Conservation (phyloP, 345 rosid species). For the Cardamine resedifolia region DNA sequence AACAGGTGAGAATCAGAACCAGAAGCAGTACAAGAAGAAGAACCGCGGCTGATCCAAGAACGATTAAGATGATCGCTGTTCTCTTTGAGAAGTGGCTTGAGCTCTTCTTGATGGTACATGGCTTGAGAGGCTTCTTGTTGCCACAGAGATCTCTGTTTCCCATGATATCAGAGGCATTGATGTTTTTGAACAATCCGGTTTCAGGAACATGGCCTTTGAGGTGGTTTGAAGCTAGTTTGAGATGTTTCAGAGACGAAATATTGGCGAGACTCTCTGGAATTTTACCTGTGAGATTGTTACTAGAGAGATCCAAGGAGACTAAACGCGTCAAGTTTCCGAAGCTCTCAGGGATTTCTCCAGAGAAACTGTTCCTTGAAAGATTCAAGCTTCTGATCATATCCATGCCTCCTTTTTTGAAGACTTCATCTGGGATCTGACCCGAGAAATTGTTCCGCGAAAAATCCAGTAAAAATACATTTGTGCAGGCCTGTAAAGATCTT, state of each 20-base stretch:
- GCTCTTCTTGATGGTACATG: constrained; percentile 48
- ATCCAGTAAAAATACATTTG: constrained; percentile 65
- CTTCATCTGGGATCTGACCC: constrained; percentile 50
- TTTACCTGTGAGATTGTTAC: constrained; percentile 55
- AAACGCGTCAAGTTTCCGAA: constrained; percentile 52
- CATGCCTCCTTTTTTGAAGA: constrained; percentile 40
- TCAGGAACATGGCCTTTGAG: constrained; percentile 77
- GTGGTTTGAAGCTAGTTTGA: constrained; percentile 69
- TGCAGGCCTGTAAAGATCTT: constrained; percentile 54
- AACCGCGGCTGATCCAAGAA: constrained; percentile 46
- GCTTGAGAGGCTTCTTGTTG: constrained; percentile 38
- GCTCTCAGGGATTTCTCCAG: constrained; percentile 54
- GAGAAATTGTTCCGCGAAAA: constrained; percentile 69
- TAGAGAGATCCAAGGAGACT: constrained; percentile 63
- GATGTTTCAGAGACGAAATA: constrained; percentile 53
- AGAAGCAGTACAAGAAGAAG: constrained; percentile 42
- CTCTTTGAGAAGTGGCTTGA: constrained; percentile 49
- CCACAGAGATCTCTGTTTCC: constrained; percentile 83
- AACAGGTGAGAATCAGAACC: constrained; percentile 33
- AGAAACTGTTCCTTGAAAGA: constrained; percentile 62
- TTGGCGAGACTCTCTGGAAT: constrained; percentile 64
- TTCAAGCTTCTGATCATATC: constrained; percentile 52
- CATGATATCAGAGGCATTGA: constrained; percentile 44
- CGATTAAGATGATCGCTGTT: constrained; percentile 39
- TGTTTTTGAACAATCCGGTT: constrained; percentile 58